A percentile compares a stretch with the other conserved stretches of the same genome.
These are phyloP conservation scores for Rhodomyrtus psidioides DNA, from an alignment of 441 rosid genomes.

Conservation along the genomic window DNA sequence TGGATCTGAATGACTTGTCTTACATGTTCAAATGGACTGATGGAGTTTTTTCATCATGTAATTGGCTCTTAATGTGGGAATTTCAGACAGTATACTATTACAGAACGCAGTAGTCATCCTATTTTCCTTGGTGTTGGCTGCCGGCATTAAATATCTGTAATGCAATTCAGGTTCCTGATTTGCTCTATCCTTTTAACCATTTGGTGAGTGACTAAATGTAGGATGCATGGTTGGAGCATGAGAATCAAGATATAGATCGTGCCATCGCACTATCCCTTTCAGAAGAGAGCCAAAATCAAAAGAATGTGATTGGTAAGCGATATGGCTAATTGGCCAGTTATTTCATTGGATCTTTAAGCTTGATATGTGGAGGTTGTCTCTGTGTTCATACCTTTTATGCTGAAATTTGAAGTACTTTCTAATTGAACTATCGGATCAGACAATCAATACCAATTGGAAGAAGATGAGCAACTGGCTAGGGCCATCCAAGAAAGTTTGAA, in stretches of 20 bases:
- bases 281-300: constrained; percentile 48
- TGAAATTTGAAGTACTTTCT: constrained; percentile 4
- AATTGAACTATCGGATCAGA: constrained; percentile 31
- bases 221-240: constrained; percentile 49
- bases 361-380: background rate
- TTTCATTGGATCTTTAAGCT: background rate
- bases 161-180: background rate
- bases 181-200: background rate
- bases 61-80: background rate
- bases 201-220: constrained; percentile 16
- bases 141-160: background rate
- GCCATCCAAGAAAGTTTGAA: constrained; percentile 61
- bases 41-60: background rate
- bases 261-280: constrained; percentile 79
- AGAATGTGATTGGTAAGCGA: constrained; percentile 43
- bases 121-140: background rate
- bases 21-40: background rate
- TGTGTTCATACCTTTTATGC: background rate
- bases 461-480: constrained; percentile 71
- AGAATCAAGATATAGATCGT: constrained; percentile 67
- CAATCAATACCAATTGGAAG: constrained; percentile 36
- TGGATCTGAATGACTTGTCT: background rate
- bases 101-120: background rate
- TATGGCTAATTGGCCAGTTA: constrained; percentile 1
- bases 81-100: background rate